Evolutionary conservation across 225 moss, liverwort and hornwort species (phyloP).

Genomic region (Asterella californica): DNA sequence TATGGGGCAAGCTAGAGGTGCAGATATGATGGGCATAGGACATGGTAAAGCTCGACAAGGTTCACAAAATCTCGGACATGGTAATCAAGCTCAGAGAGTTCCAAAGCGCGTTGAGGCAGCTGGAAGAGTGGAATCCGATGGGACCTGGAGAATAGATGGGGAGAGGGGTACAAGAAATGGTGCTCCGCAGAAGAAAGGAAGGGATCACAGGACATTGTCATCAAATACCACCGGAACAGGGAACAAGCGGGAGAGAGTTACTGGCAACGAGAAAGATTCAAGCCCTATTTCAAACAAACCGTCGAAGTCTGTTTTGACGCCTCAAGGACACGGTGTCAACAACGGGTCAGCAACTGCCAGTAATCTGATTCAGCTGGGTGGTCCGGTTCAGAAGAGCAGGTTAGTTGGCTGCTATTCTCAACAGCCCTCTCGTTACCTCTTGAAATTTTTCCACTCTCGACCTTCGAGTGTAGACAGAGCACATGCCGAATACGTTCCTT

Average conservation of each 20-base stretch:
- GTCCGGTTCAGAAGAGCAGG: slow-evolving; percentile 91
- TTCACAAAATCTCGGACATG: slow-evolving; percentile 35
- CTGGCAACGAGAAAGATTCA: slow-evolving; percentile 42
- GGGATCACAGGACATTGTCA: slow-evolving; percentile 33
- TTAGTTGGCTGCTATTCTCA: slow-evolving; percentile 21
- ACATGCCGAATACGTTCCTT: not conserved
- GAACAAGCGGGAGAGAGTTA: slow-evolving; percentile 64
- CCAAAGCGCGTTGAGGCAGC: slow-evolving; percentile 41
- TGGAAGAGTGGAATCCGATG: slow-evolving; percentile 41
- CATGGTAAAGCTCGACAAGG: slow-evolving; percentile 48
- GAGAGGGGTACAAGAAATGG: slow-evolving; percentile 46
- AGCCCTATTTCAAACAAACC: slow-evolving; percentile 21
- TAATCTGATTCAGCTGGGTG: slow-evolving; percentile 87
- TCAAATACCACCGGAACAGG: slow-evolving; percentile 40
- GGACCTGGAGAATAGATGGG: slow-evolving; percentile 54
- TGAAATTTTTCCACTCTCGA: too few species aligned
- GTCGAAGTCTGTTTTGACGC: not conserved
- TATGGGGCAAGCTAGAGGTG: slow-evolving; percentile 34
- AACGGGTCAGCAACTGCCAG: slow-evolving; percentile 32
- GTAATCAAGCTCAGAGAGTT: slow-evolving; percentile 38
- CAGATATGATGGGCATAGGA: slow-evolving; percentile 45
- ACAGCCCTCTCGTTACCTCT: too few species aligned
- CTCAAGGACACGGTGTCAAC: slow-evolving; percentile 41
- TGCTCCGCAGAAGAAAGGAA: slow-evolving; percentile 33
- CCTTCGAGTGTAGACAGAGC: too few species aligned